Conservation (phyloP, 2,329 filamentous ascomycete genomes). For the Penicillium sp. region DNA sequence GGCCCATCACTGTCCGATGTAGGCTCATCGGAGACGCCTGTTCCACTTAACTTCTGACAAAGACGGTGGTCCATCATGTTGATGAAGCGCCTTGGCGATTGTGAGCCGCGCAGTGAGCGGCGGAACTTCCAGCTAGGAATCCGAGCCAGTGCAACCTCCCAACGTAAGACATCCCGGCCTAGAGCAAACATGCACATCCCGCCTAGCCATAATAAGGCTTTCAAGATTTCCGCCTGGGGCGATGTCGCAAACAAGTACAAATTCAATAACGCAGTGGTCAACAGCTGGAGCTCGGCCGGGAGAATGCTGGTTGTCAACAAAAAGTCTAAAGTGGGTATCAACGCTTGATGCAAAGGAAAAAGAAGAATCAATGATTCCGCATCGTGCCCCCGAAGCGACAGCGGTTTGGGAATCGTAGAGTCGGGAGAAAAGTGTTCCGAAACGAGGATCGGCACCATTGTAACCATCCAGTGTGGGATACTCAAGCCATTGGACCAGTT, state of each 20-base stretch:
- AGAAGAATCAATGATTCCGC: slow-evolving; percentile 64
- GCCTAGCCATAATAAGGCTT: slow-evolving; percentile 81
- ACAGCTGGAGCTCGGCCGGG: slow-evolving; percentile 80
- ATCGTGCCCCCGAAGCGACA: slow-evolving; percentile 43
- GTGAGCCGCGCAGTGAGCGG: slow-evolving; percentile 47
- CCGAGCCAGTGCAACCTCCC: slow-evolving; percentile 81
- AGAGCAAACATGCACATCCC: slow-evolving; percentile 72
- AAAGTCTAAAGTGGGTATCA: slow-evolving; percentile 72
- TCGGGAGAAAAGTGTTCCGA: slow-evolving; percentile 43
- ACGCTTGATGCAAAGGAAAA: slow-evolving; percentile 79
- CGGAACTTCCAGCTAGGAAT: slow-evolving; percentile 90
- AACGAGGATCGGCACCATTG: slow-evolving; percentile 66
- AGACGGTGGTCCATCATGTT: slow-evolving; percentile 46
- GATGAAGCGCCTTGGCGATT: slow-evolving; percentile 41
- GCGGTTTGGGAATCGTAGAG: slow-evolving; percentile 34
- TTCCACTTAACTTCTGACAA: slow-evolving; percentile 50
- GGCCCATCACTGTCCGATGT: slow-evolving; percentile 40
- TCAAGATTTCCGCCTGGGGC: slow-evolving; percentile 81
- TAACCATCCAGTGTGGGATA: slow-evolving; percentile 74
- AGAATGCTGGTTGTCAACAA: slow-evolving; percentile 88
- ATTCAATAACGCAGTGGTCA: slow-evolving; percentile 81
- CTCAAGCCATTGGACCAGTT: slow-evolving; percentile 60
- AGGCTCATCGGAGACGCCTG: slow-evolving; percentile 35
- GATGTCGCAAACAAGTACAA: slow-evolving; percentile 74
- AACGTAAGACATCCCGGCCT: slow-evolving; percentile 73